These are phyloP conservation scores for Eutrema yunnanense DNA, from an alignment of 345 rosid genomes.

Conservation along the genomic window DNA sequence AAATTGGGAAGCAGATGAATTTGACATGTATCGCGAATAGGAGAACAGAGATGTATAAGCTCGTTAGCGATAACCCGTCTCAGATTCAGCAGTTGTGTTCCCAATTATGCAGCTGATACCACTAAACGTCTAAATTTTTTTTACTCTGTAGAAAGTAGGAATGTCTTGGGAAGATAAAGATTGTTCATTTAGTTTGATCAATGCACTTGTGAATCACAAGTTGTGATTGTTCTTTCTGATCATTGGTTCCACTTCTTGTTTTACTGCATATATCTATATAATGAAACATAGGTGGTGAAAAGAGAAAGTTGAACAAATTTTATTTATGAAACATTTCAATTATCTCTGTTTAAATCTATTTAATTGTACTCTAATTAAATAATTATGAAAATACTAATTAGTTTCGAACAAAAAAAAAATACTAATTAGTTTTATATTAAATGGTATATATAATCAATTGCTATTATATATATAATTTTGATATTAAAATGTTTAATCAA, in stretches of 20 bases:
- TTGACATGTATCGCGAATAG: slow-evolving; percentile 59
- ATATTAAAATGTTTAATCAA: too few species aligned
- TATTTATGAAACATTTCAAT: too few species aligned
- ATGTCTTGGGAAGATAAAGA: slow-evolving; percentile 12
- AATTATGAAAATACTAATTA: too few species aligned
- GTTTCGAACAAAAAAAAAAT: too few species aligned
- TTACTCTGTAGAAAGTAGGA: slow-evolving; percentile 22
- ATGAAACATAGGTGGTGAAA: too few species aligned
- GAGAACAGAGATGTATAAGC: slow-evolving; percentile 33
- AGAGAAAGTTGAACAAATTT: too few species aligned
- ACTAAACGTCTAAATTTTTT: not conserved
- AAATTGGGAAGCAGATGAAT: slow-evolving; percentile 43
- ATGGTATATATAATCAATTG: too few species aligned
- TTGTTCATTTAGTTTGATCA: slow-evolving; percentile 1
- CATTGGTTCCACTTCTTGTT: slow-evolving; percentile 8
- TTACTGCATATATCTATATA: not conserved
- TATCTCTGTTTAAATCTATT: too few species aligned
- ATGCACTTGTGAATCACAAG: not conserved
- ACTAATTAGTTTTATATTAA: too few species aligned
- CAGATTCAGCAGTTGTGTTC: slow-evolving; percentile 47
- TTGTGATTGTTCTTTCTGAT: slow-evolving; percentile 6
- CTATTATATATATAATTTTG: too few species aligned
- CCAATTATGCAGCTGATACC: slow-evolving; percentile 50
- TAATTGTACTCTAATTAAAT: too few species aligned
- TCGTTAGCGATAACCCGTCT: slow-evolving; percentile 16